phyloP scores from a whole-genome alignment of 805 yeast species.

The Candida tibetensis region DNA sequence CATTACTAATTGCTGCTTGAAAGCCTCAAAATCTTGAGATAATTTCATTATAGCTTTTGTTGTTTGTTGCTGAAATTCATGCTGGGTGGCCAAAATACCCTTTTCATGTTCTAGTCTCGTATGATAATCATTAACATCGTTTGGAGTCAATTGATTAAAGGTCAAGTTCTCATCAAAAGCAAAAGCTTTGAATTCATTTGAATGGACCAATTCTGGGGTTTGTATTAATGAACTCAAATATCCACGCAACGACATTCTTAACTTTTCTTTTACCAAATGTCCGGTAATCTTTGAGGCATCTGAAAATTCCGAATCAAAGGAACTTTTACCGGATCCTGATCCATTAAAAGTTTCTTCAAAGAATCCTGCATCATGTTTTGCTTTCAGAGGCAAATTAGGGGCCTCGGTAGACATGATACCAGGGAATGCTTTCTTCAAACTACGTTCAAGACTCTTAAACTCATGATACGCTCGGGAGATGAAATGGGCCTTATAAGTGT shows the following conservation, averaged over 20 bases:
- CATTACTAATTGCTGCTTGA: constrained; percentile 53
- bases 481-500: constrained; percentile 33
- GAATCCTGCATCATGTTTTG: constrained; percentile 36
- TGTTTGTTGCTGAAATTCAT: constrained; percentile 70
- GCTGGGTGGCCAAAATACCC: constrained; percentile 55
- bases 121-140: constrained; percentile 54
- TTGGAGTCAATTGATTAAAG: constrained; percentile 34
- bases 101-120: constrained; percentile 60
- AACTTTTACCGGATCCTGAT: constrained; percentile 12
- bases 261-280: constrained; percentile 64
- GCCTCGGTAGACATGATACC: constrained; percentile 55
- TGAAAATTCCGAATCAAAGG: constrained; percentile 3
- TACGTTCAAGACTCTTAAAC: constrained; percentile 55
- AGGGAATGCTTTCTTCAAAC: constrained; percentile 59
- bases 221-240: constrained; percentile 56
- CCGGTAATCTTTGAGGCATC: background rate
- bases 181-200: constrained; percentile 53
- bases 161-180: constrained; percentile 33
- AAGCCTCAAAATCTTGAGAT: constrained; percentile 54
- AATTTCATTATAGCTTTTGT: constrained; percentile 53
- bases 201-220: constrained; percentile 54
- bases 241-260: constrained; percentile 74
- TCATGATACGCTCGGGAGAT: constrained; percentile 66
- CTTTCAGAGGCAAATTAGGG: constrained; percentile 57
- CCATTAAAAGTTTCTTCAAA: constrained; percentile 5